These are phyloP conservation scores for Cyclotella sp. DNA, from an alignment of 108 stramenopile genomes.

Conservation along the genomic window DNA sequence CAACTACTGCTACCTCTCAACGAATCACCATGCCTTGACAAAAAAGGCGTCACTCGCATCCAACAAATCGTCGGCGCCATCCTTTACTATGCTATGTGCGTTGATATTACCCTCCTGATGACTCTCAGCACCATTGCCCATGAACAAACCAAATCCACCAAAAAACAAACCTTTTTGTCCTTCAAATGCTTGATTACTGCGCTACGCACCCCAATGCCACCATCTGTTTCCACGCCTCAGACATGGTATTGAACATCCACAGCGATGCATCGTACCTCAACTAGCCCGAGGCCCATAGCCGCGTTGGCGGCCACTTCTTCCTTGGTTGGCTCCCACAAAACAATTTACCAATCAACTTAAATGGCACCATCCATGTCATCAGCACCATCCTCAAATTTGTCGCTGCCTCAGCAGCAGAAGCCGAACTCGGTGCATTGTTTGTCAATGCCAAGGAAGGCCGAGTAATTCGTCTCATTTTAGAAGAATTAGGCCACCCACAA, in stretches of 20 bases:
- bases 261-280: conserved; percentile 52
- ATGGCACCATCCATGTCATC: no score
- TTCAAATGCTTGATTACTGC: conserved; percentile 47
- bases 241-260: no score
- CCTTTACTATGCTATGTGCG: conserved; percentile 54
- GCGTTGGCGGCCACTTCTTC: conserved; percentile 49
- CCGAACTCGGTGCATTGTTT: no score
- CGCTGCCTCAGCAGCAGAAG: no score
- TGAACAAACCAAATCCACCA: conserved; percentile 28
- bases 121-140: no score
- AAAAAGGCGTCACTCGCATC: conserved; percentile 28
- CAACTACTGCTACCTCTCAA: conserved; percentile 30
- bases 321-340: conserved; percentile 20
- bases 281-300: conserved; percentile 36
- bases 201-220: conserved; percentile 46
- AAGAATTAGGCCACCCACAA: no score
- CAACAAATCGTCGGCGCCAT: conserved; percentile 48
- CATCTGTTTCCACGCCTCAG: conserved; percentile 4
- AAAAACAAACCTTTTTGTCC: conserved; percentile 8
- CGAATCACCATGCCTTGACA: conserved; percentile 21
- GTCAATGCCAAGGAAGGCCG: no score
- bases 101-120: conserved; percentile 51
- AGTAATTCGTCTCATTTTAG: no score
- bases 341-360: conserved; percentile 3
- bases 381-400: conserved; percentile 24